Evolutionary conservation across 148 eudicot species (phyloP), one percentile per base, ranked within the genome.

Genomic region (Cornus kousa): DNA sequence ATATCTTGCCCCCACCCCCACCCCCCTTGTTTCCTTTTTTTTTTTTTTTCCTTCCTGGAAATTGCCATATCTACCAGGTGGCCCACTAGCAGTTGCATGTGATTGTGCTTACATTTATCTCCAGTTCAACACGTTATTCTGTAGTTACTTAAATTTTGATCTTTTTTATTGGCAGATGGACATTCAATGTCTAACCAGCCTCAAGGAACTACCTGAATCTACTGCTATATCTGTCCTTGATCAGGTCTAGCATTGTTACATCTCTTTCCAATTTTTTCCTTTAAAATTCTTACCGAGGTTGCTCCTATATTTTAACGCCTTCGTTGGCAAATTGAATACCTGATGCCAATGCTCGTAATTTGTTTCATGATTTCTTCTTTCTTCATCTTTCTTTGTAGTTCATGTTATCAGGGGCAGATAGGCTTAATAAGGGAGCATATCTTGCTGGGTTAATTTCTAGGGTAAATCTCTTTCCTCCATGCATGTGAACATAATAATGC

Each of bases 141-240:
- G 20, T 22, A 28, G 7, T 74, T 43, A 43, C 9, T 46, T 57
- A 28, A 37, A 66, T 40, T 12, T 46, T 69, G 64, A 53, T 68
- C 67, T 78, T 74, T 9, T 71, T 69, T 20, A 53, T 76, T 81
- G 75, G 53, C 87, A 92, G 96, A 90, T 92, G 31, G 90, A 86
- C 39, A 80, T 90, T 23, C 84, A 83, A 64, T 78, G 80, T 74
- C 83, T 92, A 73, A 74, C 82, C 77, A 84, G 82, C 79, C 93
- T 92, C 40, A 88, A 83, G 84, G 87, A 83, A 68, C 81, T 90
- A 57, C 92, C 93, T 14, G 93, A 90, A 80, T 83, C 93, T 46
- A 74, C 80, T 84, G 91, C 96, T 32, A 90, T 90, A 83, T 90
- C 93, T 76, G 85, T 88, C 72, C 96, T 92, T 82, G 92, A 90